A percentile compares a stretch with the other conserved stretches of the same genome.
Evolutionary conservation across 177 flowering plant species (phyloP).

Genomic region (Telopea speciosissima): DNA sequence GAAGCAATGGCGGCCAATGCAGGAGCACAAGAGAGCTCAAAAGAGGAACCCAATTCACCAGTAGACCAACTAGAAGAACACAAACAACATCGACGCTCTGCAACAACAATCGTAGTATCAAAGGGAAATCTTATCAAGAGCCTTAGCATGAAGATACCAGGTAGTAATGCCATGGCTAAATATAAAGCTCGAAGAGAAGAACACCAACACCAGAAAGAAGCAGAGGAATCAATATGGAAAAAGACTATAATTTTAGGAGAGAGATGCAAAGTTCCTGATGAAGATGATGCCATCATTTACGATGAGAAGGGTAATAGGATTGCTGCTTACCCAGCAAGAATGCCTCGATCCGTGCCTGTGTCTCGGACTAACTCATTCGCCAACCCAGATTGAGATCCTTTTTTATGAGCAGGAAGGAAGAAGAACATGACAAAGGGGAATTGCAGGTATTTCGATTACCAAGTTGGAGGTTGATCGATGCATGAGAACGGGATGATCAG

Average conservation of each 20-base stretch:
- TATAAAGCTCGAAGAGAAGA: slow-evolving; percentile 13
- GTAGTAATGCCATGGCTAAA: slow-evolving; percentile 17
- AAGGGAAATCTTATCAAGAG: slow-evolving; percentile 23
- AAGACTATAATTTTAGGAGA: slow-evolving; percentile 28
- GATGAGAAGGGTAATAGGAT: slow-evolving; percentile 22
- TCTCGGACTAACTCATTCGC: slow-evolving; percentile 16
- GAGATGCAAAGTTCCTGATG: slow-evolving; percentile 21
- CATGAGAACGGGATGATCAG: too few relatives aligned
- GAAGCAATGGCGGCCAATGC: too few relatives aligned
- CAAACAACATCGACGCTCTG: slow-evolving; percentile 2
- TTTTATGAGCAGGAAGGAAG: too few relatives aligned
- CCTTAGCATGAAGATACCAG: slow-evolving; percentile 34
- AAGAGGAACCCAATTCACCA: slow-evolving; percentile 1
- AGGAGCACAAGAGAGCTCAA: not conserved
- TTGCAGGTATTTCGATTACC: too few relatives aligned
- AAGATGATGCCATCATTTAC: slow-evolving; percentile 15
- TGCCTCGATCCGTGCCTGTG: slow-evolving; percentile 26
- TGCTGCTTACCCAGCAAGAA: slow-evolving; percentile 17
- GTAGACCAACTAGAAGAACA: not conserved
- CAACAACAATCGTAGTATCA: slow-evolving; percentile 6
- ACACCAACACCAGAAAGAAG: slow-evolving; percentile 6
- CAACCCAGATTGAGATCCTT: not conserved
- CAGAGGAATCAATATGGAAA: slow-evolving; percentile 27
- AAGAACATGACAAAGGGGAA: too few relatives aligned
- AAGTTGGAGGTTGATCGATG: too few relatives aligned